Evolutionary conservation across 2,329 filamentous ascomycete genomes (phyloP).

Genomic region (Pestalotiopsis fici): DNA sequence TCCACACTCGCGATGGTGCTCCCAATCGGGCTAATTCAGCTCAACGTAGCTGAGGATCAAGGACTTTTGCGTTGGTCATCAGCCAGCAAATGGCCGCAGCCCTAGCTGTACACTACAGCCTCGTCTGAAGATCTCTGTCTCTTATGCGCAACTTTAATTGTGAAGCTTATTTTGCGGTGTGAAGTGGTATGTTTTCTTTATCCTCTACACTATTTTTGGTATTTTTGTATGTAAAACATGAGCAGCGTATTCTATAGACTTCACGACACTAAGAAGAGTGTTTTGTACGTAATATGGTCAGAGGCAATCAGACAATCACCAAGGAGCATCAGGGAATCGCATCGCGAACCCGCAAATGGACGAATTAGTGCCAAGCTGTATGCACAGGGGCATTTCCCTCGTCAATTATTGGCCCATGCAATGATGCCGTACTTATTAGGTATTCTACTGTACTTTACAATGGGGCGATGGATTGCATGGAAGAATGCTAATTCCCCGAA

Average conservation of each 20-base stretch:
- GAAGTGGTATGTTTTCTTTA: neutral
- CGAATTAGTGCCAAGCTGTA: too few relatives aligned
- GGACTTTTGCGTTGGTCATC: neutral
- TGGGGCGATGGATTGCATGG: neutral
- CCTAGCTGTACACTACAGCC: neutral
- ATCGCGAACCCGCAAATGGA: too few relatives aligned
- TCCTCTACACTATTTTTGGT: neutral
- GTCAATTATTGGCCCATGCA: too few relatives aligned
- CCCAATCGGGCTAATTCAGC: neutral
- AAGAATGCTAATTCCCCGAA: neutral
- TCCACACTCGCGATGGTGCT: neutral
- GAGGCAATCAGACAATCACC: too few relatives aligned
- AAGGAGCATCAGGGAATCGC: too few relatives aligned
- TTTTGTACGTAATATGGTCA: too few relatives aligned
- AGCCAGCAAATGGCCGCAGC: neutral
- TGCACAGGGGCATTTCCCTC: too few relatives aligned
- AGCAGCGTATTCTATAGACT: too few relatives aligned
- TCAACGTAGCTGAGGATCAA: neutral
- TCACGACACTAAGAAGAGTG: too few relatives aligned
- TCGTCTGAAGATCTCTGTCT: neutral
- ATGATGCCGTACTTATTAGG: neutral
- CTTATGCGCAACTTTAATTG: neutral
- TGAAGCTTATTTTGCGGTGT: neutral
- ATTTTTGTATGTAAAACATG: too few relatives aligned
- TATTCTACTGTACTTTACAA: neutral